Percentiles rank a stretch among this genome's conserved stretches.
phyloP scores from a whole-genome alignment of 495 filamentous ascomycete species.

The Hypoxylon intermedium region DNA sequence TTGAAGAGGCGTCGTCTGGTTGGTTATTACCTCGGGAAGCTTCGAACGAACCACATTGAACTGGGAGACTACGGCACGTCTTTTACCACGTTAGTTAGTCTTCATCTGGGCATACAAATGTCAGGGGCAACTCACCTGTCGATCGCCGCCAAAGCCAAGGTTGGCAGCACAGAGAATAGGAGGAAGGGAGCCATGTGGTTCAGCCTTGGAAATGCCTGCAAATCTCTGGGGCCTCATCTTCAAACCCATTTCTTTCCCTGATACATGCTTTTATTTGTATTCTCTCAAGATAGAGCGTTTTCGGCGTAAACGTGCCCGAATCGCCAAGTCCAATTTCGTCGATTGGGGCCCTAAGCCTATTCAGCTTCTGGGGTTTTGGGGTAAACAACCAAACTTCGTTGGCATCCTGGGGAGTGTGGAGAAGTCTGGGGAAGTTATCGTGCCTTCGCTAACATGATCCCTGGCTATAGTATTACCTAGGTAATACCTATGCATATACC shows the following conservation, averaged over 20 bases:
- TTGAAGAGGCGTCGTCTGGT: conserved; percentile 55
- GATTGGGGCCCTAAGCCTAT: conserved; percentile 1
- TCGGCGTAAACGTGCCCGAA: conserved; percentile 28
- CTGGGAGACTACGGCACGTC: conserved; percentile 25
- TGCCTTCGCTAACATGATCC: neutral
- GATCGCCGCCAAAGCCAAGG: conserved; percentile 16
- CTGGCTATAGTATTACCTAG: neutral
- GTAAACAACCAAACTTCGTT: conserved; percentile 6
- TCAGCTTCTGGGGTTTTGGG: conserved; percentile 25
- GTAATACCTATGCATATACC: conserved; percentile 4
- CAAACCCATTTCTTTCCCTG: neutral
- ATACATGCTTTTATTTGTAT: conserved; percentile 13
- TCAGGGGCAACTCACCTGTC: conserved; percentile 9
- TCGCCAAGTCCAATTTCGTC: conserved; percentile 16
- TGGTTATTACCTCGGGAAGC: conserved; percentile 27
- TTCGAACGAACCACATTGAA: conserved; percentile 25
- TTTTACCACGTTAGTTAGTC: conserved; percentile 9
- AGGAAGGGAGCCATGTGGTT: conserved; percentile 8
- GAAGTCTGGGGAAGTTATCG: conserved; percentile 19
- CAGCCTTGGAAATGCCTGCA: neutral
- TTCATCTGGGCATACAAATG: neutral
- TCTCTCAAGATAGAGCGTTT: conserved; percentile 5
- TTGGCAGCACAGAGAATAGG: conserved; percentile 8
- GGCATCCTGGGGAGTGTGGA: conserved; percentile 19
- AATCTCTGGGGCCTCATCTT: conserved; percentile 9